Evolutionary conservation across 2,329 filamentous ascomycete species (phyloP).

Genomic region (Clarireedia monteithiana): DNA sequence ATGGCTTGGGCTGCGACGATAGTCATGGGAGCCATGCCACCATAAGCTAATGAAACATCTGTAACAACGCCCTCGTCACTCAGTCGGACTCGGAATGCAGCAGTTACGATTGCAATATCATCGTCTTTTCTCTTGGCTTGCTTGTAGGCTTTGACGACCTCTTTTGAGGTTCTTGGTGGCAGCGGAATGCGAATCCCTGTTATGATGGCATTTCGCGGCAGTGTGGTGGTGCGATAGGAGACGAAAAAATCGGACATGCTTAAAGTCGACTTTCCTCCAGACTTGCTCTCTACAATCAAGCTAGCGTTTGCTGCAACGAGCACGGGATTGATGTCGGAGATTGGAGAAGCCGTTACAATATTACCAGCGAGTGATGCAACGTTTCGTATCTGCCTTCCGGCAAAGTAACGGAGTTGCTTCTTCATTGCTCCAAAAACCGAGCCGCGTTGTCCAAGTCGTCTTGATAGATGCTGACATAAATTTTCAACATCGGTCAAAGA

Average conservation of each 20-base stretch:
- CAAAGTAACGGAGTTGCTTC: slow-evolving; percentile 91
- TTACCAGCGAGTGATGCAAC: slow-evolving; percentile 93
- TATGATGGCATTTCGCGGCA: slow-evolving; percentile 76
- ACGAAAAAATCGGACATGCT: slow-evolving; percentile 86
- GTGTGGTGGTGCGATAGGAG: slow-evolving; percentile 75
- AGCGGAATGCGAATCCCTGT: slow-evolving; percentile 74
- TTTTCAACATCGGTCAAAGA: slow-evolving; percentile 81
- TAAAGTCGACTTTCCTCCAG: slow-evolving; percentile 36
- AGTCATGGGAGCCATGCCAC: slow-evolving; percentile 87
- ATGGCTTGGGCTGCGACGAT: slow-evolving; percentile 71
- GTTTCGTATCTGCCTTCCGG: slow-evolving; percentile 88
- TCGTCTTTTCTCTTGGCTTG: slow-evolving; percentile 95
- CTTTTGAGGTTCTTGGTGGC: slow-evolving; percentile 57
- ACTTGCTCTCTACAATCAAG: slow-evolving; percentile 59
- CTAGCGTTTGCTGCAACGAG: slow-evolving; percentile 78
- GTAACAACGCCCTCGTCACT: slow-evolving; percentile 60
- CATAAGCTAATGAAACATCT: slow-evolving; percentile 75
- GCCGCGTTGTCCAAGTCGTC: slow-evolving; percentile 53
- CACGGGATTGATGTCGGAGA: slow-evolving; percentile 90
- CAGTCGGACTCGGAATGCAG: slow-evolving; percentile 67
- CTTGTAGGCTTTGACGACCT: slow-evolving; percentile 85
- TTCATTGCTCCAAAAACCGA: slow-evolving; percentile 65
- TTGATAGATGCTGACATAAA: slow-evolving; percentile 30
- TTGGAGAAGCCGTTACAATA: slow-evolving; percentile 84
- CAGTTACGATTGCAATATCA: slow-evolving; percentile 93